A percentile compares a stretch with the other conserved stretches of the same genome.
These are phyloP conservation scores for Pythium coloratum DNA, from an alignment of 352 stramenopile genomes.

Conservation along the genomic window DNA sequence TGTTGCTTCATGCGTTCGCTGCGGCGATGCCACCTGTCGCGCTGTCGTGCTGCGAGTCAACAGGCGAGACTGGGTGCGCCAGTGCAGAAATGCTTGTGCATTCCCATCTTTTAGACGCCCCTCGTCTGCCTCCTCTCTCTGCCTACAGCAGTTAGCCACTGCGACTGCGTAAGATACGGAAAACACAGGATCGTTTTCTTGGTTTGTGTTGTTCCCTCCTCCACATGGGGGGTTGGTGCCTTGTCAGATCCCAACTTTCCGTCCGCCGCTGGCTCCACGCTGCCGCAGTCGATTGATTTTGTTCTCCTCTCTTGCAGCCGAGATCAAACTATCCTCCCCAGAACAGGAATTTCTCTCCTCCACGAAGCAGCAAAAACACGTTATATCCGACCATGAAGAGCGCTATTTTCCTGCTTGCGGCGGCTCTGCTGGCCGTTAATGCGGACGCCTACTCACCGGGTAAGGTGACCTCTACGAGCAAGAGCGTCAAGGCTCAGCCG, in stretches of 20 bases:
- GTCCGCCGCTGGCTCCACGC: not conserved
- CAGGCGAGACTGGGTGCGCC: not conserved
- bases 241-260: not conserved
- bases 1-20: not conserved
- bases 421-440: conserved; percentile 5
- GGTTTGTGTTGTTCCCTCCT: not conserved
- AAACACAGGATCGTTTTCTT: conserved; percentile 5
- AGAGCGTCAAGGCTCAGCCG: conserved; percentile 26
- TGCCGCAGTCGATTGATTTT: not conserved
- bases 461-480: conserved; percentile 12
- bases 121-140: not conserved
- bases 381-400: conserved; percentile 7
- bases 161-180: not conserved
- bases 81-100: not conserved
- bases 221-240: not conserved
- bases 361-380: not conserved
- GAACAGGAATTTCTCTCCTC: conserved; percentile 1
- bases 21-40: not conserved
- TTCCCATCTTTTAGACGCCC: not conserved
- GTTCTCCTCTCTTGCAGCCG: not conserved
- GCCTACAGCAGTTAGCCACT: not conserved
- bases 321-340: not conserved
- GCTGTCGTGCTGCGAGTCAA: not conserved
- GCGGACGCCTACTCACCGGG: conserved; percentile 15
- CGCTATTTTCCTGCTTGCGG: not conserved